Conservation (phyloP, 2,329 filamentous ascomycete species). For the Neofusicoccum umdonicola region DNA sequence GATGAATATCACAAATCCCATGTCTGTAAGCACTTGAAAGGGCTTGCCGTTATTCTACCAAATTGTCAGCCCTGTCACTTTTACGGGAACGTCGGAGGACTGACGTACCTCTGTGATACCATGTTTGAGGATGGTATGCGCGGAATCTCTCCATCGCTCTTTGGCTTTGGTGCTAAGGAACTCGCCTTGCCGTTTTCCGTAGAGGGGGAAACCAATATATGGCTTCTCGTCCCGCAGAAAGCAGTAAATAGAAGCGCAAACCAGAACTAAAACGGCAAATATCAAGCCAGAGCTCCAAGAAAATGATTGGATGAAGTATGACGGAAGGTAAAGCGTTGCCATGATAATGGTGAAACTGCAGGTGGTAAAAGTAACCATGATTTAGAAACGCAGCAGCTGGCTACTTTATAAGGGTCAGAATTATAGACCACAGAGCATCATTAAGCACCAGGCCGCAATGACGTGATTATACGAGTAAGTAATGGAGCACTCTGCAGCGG, state of each 20-base stretch:
- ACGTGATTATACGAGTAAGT: too few relatives aligned
- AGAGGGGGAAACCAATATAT: not conserved
- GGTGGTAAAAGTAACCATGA: too few relatives aligned
- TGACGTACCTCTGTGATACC: not conserved
- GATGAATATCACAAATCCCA: not conserved
- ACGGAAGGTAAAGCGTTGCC: too few relatives aligned
- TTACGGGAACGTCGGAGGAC: too few relatives aligned
- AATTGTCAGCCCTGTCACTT: not conserved
- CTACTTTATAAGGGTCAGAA: too few relatives aligned
- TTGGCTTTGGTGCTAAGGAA: not conserved
- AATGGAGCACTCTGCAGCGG: too few relatives aligned
- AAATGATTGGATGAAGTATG: too few relatives aligned
- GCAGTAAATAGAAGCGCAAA: not conserved
- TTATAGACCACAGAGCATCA: too few relatives aligned
- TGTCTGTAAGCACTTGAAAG: not conserved
- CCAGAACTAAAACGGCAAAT: not conserved
- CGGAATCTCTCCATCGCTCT: not conserved
- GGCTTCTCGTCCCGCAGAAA: not conserved
- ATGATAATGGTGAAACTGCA: too few relatives aligned
- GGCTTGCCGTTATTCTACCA: not conserved
- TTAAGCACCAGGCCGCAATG: too few relatives aligned
- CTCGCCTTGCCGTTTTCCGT: not conserved
- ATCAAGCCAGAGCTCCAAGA: not conserved
- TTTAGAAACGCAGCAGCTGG: too few relatives aligned
- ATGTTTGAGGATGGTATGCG: not conserved